Percentiles rank a stretch among this genome's conserved stretches.
These are phyloP conservation scores for Pichia cephalocereana DNA, from an alignment of 805 yeast species.

Conservation along the genomic window DNA sequence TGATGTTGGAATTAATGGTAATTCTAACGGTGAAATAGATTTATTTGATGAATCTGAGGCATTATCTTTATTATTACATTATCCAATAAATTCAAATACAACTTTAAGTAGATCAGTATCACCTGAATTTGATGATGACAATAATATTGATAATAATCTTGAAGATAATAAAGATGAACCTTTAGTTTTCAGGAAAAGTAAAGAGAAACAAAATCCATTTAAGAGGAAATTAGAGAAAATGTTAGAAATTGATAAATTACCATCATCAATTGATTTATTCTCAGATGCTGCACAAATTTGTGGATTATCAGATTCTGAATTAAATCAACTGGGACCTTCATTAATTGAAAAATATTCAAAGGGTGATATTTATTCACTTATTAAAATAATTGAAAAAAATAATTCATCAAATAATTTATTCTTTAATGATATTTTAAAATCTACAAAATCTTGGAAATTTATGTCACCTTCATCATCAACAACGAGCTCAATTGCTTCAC, in stretches of 20 bases:
- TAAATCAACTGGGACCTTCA: slow-evolving; percentile 3
- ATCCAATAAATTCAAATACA: slow-evolving; percentile 24
- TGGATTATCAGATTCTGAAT: slow-evolving; percentile 7
- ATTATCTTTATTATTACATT: slow-evolving; percentile 39
- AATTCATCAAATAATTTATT: not conserved
- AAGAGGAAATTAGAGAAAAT: not conserved
- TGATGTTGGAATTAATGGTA: not conserved
- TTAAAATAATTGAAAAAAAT: not conserved
- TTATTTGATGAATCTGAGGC: slow-evolving; percentile 40
- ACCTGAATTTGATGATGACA: not conserved
- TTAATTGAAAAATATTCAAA: slow-evolving; percentile 6
- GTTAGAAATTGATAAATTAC: slow-evolving; percentile 3
- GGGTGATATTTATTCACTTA: slow-evolving; percentile 5
- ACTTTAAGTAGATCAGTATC: slow-evolving; percentile 5
- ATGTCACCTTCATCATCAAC: not conserved
- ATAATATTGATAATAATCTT: not conserved
- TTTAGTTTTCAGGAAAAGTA: slow-evolving; percentile 4
- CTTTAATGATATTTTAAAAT: slow-evolving; percentile 2
- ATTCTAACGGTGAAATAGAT: not conserved
- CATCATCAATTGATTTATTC: slow-evolving; percentile 4
- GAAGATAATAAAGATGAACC: not conserved
- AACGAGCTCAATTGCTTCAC: not conserved
- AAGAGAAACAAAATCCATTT: not conserved
- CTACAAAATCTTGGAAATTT: slow-evolving; percentile 6
- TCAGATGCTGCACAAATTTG: slow-evolving; percentile 8